These are phyloP conservation scores for Pulveroboletus sp. DNA, from an alignment of 768 basidiomycete species.

Conservation along the genomic window DNA sequence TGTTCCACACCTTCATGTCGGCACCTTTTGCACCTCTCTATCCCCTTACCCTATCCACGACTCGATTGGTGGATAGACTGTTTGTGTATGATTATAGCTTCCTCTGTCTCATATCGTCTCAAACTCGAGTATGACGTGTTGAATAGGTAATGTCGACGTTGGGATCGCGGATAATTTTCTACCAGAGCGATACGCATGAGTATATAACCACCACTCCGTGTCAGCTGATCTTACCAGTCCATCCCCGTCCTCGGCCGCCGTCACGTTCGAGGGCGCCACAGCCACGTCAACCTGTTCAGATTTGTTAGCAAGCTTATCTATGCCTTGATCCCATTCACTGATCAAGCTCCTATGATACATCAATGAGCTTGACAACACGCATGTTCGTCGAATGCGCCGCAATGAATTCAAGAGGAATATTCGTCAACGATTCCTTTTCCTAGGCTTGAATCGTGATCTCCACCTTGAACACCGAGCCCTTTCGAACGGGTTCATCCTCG, in stretches of 20 bases:
- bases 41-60: no score
- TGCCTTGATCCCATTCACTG: conserved; percentile 74
- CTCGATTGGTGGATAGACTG: no score
- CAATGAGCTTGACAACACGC: conserved; percentile 64
- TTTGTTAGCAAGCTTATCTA: conserved; percentile 50
- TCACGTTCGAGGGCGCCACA: conserved; percentile 65
- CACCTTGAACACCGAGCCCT: no score
- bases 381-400: no score
- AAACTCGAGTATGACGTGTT: no score
- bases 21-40: conserved; percentile 10
- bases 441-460: conserved; percentile 58
- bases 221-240: no score
- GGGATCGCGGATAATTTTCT: no score
- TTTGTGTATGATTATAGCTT: no score
- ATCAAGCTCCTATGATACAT: conserved; percentile 79
- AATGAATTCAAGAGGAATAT: conserved; percentile 69
- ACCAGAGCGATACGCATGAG: neutral
- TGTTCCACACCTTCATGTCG: conserved; percentile 76
- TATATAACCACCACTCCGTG: no score
- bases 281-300: conserved; percentile 79
- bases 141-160: neutral
- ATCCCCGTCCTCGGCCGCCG: conserved; percentile 76
- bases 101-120: conserved; percentile 12
- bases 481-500: no score
- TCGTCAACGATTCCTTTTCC: conserved; percentile 70